These are phyloP conservation scores for Peniophora sp. DNA, from an alignment of 1,284 basidiomycete genomes.

Conservation along the genomic window DNA sequence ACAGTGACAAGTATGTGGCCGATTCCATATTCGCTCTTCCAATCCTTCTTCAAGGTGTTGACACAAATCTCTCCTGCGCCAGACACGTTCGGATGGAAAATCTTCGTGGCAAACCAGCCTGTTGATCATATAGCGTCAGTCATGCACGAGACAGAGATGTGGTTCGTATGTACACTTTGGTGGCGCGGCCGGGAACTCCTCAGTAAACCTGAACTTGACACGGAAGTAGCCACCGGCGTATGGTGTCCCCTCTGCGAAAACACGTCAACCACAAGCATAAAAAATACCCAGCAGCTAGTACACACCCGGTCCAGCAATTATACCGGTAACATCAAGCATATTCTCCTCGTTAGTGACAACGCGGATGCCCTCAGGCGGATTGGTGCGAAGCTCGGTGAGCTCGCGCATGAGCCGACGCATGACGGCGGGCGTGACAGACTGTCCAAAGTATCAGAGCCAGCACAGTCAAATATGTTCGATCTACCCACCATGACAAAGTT, in stretches of 20 bases:
- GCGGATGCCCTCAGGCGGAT: conserved; percentile 84
- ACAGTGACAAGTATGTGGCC: conserved; percentile 86
- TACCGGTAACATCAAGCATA: conserved; percentile 72
- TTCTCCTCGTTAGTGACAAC: conserved; percentile 79
- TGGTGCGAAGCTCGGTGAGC: conserved; percentile 67
- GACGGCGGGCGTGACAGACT: conserved; percentile 43
- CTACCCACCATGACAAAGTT: too few relatives aligned
- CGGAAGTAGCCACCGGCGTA: conserved; percentile 89
- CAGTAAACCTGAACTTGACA: conserved; percentile 80
- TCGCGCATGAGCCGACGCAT: conserved; percentile 81
- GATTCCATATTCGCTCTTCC: conserved; percentile 89
- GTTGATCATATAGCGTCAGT: conserved; percentile 10
- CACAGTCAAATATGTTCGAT: too few relatives aligned
- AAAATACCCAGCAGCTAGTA: conserved; percentile 5
- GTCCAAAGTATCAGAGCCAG: too few relatives aligned
- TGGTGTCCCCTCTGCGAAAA: conserved; percentile 75
- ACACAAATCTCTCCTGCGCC: conserved; percentile 90
- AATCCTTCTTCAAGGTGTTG: conserved; percentile 95
- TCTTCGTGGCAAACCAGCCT: conserved; percentile 89
- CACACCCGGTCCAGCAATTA: conserved; percentile 75
- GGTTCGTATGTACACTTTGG: conserved; percentile 74
- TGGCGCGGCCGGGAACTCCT: conserved; percentile 85
- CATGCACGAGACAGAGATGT: conserved; percentile 4
- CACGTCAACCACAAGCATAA: conserved; percentile 10
- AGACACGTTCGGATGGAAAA: conserved; percentile 96